A percentile compares a stretch with the other conserved stretches of the same genome.
phyloP scores from a whole-genome alignment of 1,284 basidiomycete species.

The Trichosporon coremiiforme region DNA sequence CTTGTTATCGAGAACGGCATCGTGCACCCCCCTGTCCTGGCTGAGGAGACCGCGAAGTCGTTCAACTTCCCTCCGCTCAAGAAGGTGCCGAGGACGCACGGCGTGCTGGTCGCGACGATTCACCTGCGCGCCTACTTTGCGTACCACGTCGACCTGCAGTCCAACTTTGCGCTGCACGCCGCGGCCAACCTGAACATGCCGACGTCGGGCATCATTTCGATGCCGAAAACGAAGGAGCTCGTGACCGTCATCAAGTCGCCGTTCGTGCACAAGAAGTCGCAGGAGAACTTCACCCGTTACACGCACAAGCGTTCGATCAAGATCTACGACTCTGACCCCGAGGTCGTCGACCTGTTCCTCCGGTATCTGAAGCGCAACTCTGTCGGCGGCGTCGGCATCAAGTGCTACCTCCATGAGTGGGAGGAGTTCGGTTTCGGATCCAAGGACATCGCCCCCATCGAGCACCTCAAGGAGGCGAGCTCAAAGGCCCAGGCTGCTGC shows the following conservation, averaged over 20 bases:
- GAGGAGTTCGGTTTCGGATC: slow-evolving; percentile 64
- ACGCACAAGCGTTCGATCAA: slow-evolving; percentile 85
- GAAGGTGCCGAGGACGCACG: slow-evolving; percentile 60
- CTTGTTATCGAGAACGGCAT: neutral
- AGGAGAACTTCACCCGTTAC: slow-evolving; percentile 91
- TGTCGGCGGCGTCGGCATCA: slow-evolving; percentile 83
- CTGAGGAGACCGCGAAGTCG: neutral
- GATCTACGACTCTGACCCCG: slow-evolving; percentile 82
- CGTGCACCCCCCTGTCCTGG: neutral
- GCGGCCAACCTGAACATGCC: slow-evolving; percentile 84
- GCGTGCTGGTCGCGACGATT: slow-evolving; percentile 77
- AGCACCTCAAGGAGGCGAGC: slow-evolving; percentile 59
- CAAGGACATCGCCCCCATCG: slow-evolving; percentile 41
- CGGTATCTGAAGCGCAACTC: slow-evolving; percentile 76
- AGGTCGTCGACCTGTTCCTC: slow-evolving; percentile 79
- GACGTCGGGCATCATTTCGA: slow-evolving; percentile 65
- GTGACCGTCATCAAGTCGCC: slow-evolving; percentile 87
- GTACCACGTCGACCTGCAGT: slow-evolving; percentile 71
- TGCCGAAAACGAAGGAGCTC: slow-evolving; percentile 76
- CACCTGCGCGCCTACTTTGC: slow-evolving; percentile 79
- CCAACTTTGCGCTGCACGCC: slow-evolving; percentile 80
- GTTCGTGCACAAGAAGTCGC: slow-evolving; percentile 91
- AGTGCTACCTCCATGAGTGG: slow-evolving; percentile 75
- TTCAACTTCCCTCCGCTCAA: slow-evolving; percentile 24
- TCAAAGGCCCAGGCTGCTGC: slow-evolving; percentile 33